phyloP scores from a whole-genome alignment of 306 rosid genomes.

The Cicer pinnatifidum region DNA sequence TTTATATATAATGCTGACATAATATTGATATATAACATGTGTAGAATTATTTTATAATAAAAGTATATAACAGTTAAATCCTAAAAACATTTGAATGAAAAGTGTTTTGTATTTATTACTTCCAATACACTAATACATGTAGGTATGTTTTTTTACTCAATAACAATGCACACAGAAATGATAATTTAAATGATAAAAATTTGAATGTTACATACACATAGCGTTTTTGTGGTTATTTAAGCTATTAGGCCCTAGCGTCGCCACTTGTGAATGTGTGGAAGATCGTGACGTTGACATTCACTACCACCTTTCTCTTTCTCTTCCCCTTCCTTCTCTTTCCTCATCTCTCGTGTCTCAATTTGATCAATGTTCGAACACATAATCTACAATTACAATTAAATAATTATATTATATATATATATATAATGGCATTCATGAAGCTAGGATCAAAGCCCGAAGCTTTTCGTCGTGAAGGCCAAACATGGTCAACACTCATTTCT shows the following conservation, averaged over 20 bases:
- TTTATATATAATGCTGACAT: too few relatives aligned
- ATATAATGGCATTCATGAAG: constrained; percentile 64
- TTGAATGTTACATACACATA: neutral
- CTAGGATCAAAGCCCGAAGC: constrained; percentile 78
- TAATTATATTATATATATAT: neutral
- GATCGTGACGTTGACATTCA: constrained; percentile 36
- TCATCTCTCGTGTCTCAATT: constrained; percentile 21
- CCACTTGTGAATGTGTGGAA: constrained; percentile 38
- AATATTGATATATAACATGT: too few relatives aligned
- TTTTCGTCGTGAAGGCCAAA: constrained; percentile 77
- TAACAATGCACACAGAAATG: too few relatives aligned
- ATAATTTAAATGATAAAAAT: too few relatives aligned
- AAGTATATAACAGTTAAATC: too few relatives aligned
- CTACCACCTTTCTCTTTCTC: constrained; percentile 30
- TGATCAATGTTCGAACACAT: constrained; percentile 4
- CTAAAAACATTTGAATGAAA: too few relatives aligned
- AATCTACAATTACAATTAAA: neutral
- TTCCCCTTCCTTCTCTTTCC: constrained; percentile 10
- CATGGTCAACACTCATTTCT: constrained; percentile 57
- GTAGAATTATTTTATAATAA: too few relatives aligned
- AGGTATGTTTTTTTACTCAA: too few relatives aligned
- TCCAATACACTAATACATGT: too few relatives aligned
- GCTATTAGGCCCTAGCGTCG: constrained; percentile 61
- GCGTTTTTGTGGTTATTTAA: constrained; percentile 51
- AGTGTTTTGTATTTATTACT: too few relatives aligned